Evolutionary conservation across 768 basidiomycete genomes (phyloP), one percentile per base, ranked within the genome.

Genomic region (Rhodotorula kratochvilovae): DNA sequence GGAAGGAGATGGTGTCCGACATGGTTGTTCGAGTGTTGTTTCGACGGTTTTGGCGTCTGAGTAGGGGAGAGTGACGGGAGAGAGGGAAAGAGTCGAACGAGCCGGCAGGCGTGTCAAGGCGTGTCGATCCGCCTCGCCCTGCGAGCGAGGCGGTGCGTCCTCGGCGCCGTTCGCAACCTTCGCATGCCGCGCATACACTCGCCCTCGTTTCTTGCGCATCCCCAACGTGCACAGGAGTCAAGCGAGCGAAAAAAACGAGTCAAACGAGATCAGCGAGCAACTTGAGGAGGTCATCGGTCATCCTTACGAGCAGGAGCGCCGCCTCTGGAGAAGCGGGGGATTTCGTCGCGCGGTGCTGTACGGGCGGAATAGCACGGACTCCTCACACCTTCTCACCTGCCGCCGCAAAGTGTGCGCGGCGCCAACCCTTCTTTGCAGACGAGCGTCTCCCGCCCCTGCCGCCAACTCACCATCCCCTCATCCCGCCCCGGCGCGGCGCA

Each of bases 391-490:
- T 23, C 25, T 6, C 46, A 19, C 3, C 21, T 21, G 7, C 46
- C 21, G 46, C 19, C 23, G 21, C 45, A 8, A 12, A 45, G 10
- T 42, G n/a, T n/a, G n/a, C 42, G 42, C 45, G 17, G 45, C 45
- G 17, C 12, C 45, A 21, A 5, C 45, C 15, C 45, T 13, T 5
- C 17, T 46, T 46, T 46, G 45, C 8, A 42, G 42, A 42, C 42
- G 42, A 42, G 10, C 16, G 42, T 16, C 8, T 8, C 42, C 42
- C 45, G 45, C 45, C 42, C 42, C 42, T 42, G 45, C 45, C n/a
- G n/a, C 15, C 45, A 45, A 48, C 19, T 55, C 67, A 73, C 72
- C 76, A 76, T 0, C 76, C 76, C 45, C 72, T 53, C 76, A 76
- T 74, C 3, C 76, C 76, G 2, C 71, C 67, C 29, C 68, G 7